Evolutionary conservation across 129 eudicot species (phyloP).

Genomic region (Apium graveolens): DNA sequence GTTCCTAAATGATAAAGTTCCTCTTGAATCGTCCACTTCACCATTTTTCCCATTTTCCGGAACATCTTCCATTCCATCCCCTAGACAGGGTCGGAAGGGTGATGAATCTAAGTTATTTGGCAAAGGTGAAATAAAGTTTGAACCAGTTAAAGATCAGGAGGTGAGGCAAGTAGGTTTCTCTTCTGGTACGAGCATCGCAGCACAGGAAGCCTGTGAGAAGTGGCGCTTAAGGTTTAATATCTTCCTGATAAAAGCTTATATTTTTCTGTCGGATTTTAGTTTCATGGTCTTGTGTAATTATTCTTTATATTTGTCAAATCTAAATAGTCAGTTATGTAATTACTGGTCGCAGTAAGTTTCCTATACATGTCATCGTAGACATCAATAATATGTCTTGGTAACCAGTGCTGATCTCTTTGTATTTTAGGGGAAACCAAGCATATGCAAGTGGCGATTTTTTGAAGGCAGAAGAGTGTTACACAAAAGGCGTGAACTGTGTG

Average conservation of each 20-base stretch:
- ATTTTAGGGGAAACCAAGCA: conserved; percentile 88
- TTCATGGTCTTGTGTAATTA: background rate
- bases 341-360: background rate
- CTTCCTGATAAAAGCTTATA: conserved; percentile 7
- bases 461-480: conserved; percentile 83
- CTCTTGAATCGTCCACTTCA: conserved; percentile 27
- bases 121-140: conserved; percentile 25
- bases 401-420: conserved; percentile 15
- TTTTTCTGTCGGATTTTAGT: background rate
- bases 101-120: conserved; percentile 23
- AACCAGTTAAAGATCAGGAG: conserved; percentile 29
- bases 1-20: conserved; percentile 22
- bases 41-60: conserved; percentile 37
- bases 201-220: conserved; percentile 79
- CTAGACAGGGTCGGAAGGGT: conserved; percentile 28
- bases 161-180: conserved; percentile 26
- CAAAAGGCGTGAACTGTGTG: conserved; percentile 72
- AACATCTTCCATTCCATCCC: conserved; percentile 30
- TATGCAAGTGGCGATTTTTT: conserved; percentile 63
- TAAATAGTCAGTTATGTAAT: background rate
- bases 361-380: background rate
- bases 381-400: background rate
- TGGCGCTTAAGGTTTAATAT: conserved; percentile 78
- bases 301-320: background rate
- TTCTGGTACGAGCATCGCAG: conserved; percentile 39